Evolutionary conservation across 2,329 filamentous ascomycete species (phyloP).

Genomic region (Fusarium buxicola): DNA sequence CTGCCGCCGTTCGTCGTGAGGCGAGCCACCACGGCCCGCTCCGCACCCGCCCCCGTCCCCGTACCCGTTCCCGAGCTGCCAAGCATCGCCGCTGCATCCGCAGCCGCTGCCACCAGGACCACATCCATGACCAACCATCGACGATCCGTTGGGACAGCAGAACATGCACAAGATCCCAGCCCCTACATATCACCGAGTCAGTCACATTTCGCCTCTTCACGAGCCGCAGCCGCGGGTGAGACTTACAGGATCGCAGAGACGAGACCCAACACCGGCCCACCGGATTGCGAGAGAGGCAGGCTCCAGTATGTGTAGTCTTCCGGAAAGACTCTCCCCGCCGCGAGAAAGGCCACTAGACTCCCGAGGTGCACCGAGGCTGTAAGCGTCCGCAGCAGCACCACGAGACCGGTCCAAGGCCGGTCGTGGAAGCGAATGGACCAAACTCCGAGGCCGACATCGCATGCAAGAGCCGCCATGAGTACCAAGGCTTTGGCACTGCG

Average conservation of each 20-base stretch:
- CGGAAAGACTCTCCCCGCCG: conserved; percentile 52
- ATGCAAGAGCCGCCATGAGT: conserved; percentile 47
- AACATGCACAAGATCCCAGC: conserved; percentile 41
- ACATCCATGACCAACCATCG: conserved; percentile 38
- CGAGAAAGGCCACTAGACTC: conserved; percentile 52
- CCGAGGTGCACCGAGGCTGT: conserved; percentile 51
- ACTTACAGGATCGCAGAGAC: conserved; percentile 53
- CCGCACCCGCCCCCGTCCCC: conserved; percentile 3
- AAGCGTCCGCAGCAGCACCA: conserved; percentile 48
- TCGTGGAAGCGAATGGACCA: conserved; percentile 49
- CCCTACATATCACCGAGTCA: conserved; percentile 27
- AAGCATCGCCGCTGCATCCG: conserved; percentile 27
- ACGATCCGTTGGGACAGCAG: conserved; percentile 35
- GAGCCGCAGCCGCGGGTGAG: neutral
- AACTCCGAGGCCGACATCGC: conserved; percentile 53
- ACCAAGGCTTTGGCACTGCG: conserved; percentile 44
- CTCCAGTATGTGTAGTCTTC: conserved; percentile 53
- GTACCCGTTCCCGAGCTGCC: conserved; percentile 20
- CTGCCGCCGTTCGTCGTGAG: conserved; percentile 24
- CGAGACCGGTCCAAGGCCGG: conserved; percentile 48
- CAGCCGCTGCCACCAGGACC: conserved; percentile 38
- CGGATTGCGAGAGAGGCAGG: conserved; percentile 45
- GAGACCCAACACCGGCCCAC: conserved; percentile 51
- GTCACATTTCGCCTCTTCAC: neutral
- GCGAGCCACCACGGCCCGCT: conserved; percentile 38